A percentile compares a stretch with the other conserved stretches of the same genome.
Conservation (phyloP, 129 eudicot species). For the Artemisia annua region DNA sequence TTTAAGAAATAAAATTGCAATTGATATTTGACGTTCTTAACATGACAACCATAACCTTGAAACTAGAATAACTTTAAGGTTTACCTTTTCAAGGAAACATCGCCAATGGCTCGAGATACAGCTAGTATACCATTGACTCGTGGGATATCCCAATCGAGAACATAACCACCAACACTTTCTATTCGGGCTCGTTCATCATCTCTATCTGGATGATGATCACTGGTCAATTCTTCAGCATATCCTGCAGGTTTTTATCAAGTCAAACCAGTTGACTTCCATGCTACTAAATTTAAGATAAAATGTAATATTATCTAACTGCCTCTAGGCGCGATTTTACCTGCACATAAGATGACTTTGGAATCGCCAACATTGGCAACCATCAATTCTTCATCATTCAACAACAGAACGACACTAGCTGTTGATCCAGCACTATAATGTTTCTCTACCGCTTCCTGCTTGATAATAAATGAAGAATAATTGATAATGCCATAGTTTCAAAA, state of each 20-base stretch:
- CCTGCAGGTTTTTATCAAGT: slow-evolving; percentile 18
- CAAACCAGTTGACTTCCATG: slow-evolving; percentile 6
- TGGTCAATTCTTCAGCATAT: slow-evolving; percentile 53
- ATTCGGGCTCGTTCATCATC: slow-evolving; percentile 66
- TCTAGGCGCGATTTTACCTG: slow-evolving; percentile 20
- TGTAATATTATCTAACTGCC: too few species aligned
- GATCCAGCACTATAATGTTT: slow-evolving; percentile 53
- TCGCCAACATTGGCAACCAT: slow-evolving; percentile 66
- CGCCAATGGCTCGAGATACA: slow-evolving; percentile 73
- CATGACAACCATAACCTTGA: neutral
- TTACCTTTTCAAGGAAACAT: slow-evolving; percentile 57
- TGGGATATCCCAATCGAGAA: slow-evolving; percentile 53
- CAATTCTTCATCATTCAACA: slow-evolving; percentile 44
- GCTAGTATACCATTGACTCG: slow-evolving; percentile 72
- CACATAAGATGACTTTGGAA: slow-evolving; percentile 69
- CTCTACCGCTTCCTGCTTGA: slow-evolving; percentile 51
- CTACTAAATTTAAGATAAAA: neutral
- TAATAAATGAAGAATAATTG: neutral
- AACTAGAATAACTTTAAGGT: neutral
- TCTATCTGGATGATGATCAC: slow-evolving; percentile 76
- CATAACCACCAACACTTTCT: slow-evolving; percentile 62
- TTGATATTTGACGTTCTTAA: neutral
- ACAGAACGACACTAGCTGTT: slow-evolving; percentile 56
- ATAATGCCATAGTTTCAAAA: neutral
- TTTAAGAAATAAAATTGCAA: neutral